These are phyloP conservation scores for Cymbopogon citratus DNA, from an alignment of 176 grass and related monocot species.

Conservation along the genomic window DNA sequence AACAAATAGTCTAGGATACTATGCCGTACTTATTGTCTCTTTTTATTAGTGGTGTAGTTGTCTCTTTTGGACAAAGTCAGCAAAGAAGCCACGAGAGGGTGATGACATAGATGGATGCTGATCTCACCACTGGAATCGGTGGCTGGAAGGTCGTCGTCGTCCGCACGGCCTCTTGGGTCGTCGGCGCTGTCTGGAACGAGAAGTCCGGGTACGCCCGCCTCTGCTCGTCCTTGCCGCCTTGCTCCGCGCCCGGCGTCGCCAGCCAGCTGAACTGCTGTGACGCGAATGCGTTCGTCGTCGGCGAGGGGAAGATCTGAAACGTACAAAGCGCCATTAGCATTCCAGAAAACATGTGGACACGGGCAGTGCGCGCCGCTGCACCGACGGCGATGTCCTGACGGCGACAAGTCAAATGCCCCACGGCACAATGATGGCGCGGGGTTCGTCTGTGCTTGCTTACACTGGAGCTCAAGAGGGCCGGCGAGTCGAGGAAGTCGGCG, in stretches of 20 bases:
- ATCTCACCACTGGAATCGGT: constrained; percentile 28
- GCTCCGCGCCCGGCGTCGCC: constrained; percentile 6
- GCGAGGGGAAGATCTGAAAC: constrained; percentile 68
- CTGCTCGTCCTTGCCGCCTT: constrained; percentile 50
- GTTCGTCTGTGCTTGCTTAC: constrained; percentile 60
- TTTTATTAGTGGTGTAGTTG: neutral
- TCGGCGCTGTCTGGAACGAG: constrained; percentile 69
- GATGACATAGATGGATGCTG: neutral
- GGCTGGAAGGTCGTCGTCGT: constrained; percentile 40
- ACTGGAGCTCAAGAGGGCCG: constrained; percentile 55
- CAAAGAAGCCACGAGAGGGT: neutral
- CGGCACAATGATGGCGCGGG: neutral
- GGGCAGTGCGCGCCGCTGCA: neutral
- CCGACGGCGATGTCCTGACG: no score
- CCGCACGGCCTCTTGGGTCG: constrained; percentile 12
- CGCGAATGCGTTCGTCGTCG: constrained; percentile 56
- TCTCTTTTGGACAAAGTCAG: neutral
- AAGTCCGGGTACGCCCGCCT: constrained; percentile 57
- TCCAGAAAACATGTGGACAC: neutral
- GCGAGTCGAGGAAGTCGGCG: constrained; percentile 60
- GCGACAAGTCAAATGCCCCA: no score
- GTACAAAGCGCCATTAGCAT: constrained; percentile 3
- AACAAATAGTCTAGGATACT: neutral
- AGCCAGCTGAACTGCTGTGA: constrained; percentile 69
- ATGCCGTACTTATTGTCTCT: neutral